Evolutionary conservation across 2,329 filamentous ascomycete genomes (phyloP), one percentile per base, ranked within the genome.

Genomic region (Aspergillus caelatus): DNA sequence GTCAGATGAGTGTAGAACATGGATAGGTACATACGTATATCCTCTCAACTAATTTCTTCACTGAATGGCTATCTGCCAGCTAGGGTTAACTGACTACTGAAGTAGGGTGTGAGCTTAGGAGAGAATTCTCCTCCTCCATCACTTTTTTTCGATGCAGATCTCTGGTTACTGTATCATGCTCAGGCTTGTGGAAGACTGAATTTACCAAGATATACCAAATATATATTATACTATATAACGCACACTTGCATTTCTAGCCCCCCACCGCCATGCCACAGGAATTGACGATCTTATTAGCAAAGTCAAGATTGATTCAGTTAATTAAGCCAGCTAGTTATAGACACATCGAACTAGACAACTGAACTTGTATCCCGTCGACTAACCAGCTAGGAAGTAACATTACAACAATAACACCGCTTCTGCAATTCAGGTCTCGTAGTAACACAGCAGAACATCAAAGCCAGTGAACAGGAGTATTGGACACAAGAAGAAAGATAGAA

Each of bases 301-400:
- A 52, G n/a, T n/a, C 9, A 52, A 52, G 21, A 34, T 32, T 12
- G 10, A 34, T 52, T 32, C 48, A 21, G 26, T 52, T 52, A 52
- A 52, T 21, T 52, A 32, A 52, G 19, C 48, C 16, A 52, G 48
- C 48, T 52, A 32, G 48, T 32, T 19, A 32, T 52, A 41, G 48
- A 52, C 48, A n/a, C n/a, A 52, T 34, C 48, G n/a, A 34, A 34
- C 48, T 52, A 52, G 48, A 34, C 48, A 52, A 52, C 48, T 52
- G 48, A 48, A 52, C 16, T 26, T 48, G 14, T 52, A 52, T 52
- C 28, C 48, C 28, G 11, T 32, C 48, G 8, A 52, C 46, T 14
- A 50, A 30, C 23, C 23, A 30, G 46, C 46, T 21, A 50, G 26
- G 14, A 50, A 50, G 26, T 28, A 50, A 50, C 46, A 30, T 19